Evolutionary conservation across 345 rosid species (phyloP), one percentile per base, ranked within the genome.

Genomic region (Lepidium didymum): DNA sequence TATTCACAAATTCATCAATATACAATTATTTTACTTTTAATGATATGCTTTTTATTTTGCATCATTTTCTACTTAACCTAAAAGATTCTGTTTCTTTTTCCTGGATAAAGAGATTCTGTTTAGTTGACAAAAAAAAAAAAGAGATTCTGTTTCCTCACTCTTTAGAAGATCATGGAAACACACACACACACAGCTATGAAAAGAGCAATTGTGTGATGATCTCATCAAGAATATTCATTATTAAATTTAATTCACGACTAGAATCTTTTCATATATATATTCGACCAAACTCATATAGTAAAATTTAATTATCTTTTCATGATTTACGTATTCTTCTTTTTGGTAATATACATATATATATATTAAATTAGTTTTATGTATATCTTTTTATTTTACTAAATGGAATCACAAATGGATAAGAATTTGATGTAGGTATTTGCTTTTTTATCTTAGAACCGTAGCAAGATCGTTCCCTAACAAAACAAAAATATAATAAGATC

Each of bases 161-260:
- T 16, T 47, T 33, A 38, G 49, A 64, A 64, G 59, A 47, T 40
- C 38, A 34, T 3, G 47, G 1, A 57, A 68, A 29, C 25, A 40
- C 8, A 25, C n/a, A 64, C n/a, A n/a, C n/a, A n/a, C n/a, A n/a
- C 18, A 47, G 34, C 7, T 18, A 64, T 27, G 36, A 64, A 10
- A 46, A 64, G 66, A 72, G 37, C 14, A 49, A 15, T 40, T 45
- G 19, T 29, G 46, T 21, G 14, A 56, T 72, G 66, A 64, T 73
- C 59, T 56, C 65, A 73, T 64, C 67, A 67, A 43, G 38, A 59
- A 50, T 58, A 43, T 43, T 29, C 0, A 4, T 27, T 27, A 27
- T 27, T 27, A 4, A 4, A 27, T 27, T 27, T 27, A 29, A 5
- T 29, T 59, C 18, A 53, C 6, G 2, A 44, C 19, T 52, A 59